Evolutionary conservation across 2,329 filamentous ascomycete species (phyloP), one percentile per base, ranked within the genome.

Genomic region (Cytospora leucostoma): DNA sequence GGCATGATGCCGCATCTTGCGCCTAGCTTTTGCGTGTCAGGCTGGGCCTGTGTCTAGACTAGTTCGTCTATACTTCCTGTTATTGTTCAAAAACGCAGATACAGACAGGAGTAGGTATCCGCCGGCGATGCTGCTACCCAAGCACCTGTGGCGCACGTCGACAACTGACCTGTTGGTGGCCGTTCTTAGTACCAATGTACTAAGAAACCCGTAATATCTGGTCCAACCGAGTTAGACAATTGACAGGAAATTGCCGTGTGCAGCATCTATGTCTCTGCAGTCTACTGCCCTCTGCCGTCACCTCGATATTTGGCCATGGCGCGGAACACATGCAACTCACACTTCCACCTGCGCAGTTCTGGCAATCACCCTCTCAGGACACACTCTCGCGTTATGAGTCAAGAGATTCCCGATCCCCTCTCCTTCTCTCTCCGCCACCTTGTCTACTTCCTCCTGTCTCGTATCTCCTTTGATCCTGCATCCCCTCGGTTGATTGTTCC

Each of bases 211-310:
- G 27, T 27, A 27, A 47, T 53, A 47, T 55, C 47, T 61, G 58
- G 56, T 56, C 34, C 44, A 32, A 17, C 58, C 55, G 35, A 47
- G 34, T 56, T 37, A 52, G 56, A 59, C 56, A 34, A 38, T 57
- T 12, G 37, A 56, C 58, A 60, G 61, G 59, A 64, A 56, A 57
- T 55, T 47, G 51, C 47, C 52, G 61, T 64, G 61, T 61, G 61
- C 64, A 52, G 55, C 50, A 57, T 58, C 56, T 47, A 57, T 58
- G 53, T 47, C 27, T 32, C 57, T 63, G 55, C 61, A 58, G 49
- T 53, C 27, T 27, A 27, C n/a, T 49, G 61, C 33, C 32, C 54
- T 54, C 50, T 50, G 38, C 61, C 34, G 61, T 60, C 61, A 59
- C 53, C 61, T 61, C 52, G 57, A 63, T 47, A 40, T 44, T 47